Percentiles rank a stretch among this genome's conserved stretches.
Conservation (phyloP, 805 yeast species). For the Starmerella riodocensis region DNA sequence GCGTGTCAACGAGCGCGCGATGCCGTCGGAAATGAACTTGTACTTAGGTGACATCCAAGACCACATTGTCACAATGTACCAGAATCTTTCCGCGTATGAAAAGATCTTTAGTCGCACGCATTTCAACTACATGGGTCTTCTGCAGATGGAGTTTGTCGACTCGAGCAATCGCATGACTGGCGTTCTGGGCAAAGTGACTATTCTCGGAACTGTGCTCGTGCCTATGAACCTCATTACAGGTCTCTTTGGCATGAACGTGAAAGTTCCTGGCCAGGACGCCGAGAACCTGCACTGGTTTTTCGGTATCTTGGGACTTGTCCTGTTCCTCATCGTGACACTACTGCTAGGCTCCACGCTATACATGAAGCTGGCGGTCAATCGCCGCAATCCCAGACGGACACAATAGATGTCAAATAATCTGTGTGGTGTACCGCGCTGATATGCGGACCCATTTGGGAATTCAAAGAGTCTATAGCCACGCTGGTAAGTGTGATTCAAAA, state of each 20-base stretch:
- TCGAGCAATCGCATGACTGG: slow-evolving; percentile 76
- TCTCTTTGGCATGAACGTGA: slow-evolving; percentile 90
- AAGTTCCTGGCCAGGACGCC: slow-evolving; percentile 56
- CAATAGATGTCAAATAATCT: no score
- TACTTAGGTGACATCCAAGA: slow-evolving; percentile 93
- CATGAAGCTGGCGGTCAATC: slow-evolving; percentile 1
- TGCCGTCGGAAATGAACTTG: slow-evolving; percentile 81
- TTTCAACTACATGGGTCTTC: slow-evolving; percentile 80
- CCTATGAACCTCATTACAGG: slow-evolving; percentile 88
- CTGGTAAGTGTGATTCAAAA: no score
- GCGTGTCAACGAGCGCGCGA: slow-evolving; percentile 63
- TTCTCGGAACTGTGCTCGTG: slow-evolving; percentile 77
- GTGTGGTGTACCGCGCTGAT: no score
- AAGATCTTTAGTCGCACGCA: slow-evolving; percentile 87
- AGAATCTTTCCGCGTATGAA: slow-evolving; percentile 77
- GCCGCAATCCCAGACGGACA: not conserved
- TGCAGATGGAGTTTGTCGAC: slow-evolving; percentile 83
- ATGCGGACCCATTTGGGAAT: no score
- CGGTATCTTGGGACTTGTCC: slow-evolving; percentile 47
- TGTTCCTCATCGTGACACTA: slow-evolving; percentile 32
- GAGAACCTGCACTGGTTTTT: slow-evolving; percentile 49
- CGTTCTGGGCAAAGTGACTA: slow-evolving; percentile 76
- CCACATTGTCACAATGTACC: slow-evolving; percentile 92
- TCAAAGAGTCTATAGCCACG: no score
- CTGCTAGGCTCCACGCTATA: slow-evolving; percentile 29